These are phyloP conservation scores for Allium sativum DNA, from an alignment of 106 monocot species.

Conservation along the genomic window DNA sequence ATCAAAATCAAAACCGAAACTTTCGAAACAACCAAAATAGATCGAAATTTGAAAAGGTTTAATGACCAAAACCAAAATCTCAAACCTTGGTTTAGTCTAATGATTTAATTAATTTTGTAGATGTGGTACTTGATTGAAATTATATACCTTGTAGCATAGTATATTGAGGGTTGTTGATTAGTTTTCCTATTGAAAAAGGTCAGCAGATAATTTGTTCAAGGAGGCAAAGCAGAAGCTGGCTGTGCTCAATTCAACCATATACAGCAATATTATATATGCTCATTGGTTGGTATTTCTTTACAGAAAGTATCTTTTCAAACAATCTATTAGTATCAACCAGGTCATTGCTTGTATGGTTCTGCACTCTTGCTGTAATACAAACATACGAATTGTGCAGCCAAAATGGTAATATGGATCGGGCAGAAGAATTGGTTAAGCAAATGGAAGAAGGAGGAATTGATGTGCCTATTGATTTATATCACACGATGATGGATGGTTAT, in stretches of 20 bases:
- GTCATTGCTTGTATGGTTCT: no score
- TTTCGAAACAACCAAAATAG: no score
- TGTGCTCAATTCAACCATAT: slow-evolving; percentile 70
- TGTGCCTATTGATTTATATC: slow-evolving; percentile 88
- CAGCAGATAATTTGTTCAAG: slow-evolving; percentile 79
- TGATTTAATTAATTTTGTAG: no score
- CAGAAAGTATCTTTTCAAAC: no score
- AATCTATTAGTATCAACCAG: no score
- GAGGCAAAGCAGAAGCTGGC: slow-evolving; percentile 76
- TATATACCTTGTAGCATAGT: neutral
- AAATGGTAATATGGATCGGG: slow-evolving; percentile 70
- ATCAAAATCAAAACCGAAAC: no score
- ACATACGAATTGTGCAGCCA: slow-evolving; percentile 39
- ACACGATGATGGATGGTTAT: slow-evolving; percentile 99
- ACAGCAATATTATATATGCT: slow-evolving; percentile 94
- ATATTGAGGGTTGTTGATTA: slow-evolving; percentile 13
- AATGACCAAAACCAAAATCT: no score
- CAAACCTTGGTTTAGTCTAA: no score
- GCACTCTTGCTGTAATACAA: no score
- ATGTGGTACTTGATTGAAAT: no score
- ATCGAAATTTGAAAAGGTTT: no score
- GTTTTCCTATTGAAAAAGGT: slow-evolving; percentile 47
- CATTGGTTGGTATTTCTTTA: slow-evolving; percentile 67
- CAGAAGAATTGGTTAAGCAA: slow-evolving; percentile 78
- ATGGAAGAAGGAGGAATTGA: slow-evolving; percentile 96